phyloP scores from a whole-genome alignment of 805 yeast genomes.

The Pichia manshurica region DNA sequence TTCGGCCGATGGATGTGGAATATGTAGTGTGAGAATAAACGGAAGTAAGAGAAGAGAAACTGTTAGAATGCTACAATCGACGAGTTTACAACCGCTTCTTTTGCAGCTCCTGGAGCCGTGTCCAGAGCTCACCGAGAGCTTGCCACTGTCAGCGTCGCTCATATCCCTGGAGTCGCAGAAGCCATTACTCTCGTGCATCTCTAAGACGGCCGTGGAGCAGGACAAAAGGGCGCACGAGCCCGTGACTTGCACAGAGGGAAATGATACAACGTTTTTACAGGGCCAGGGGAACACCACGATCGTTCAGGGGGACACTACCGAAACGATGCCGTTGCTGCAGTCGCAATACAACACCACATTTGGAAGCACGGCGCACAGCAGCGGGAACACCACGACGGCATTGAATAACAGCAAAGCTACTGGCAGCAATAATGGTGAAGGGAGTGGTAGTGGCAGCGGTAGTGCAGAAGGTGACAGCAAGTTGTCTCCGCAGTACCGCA shows the following conservation, averaged over 20 bases:
- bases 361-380: background rate
- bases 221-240: background rate
- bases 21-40: too few relatives aligned
- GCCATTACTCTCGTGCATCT: conserved; percentile 28
- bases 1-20: too few relatives aligned
- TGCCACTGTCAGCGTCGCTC: conserved; percentile 29
- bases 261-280: background rate
- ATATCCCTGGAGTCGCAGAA: conserved; percentile 25
- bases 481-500: background rate
- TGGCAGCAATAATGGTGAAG: too few relatives aligned
- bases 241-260: background rate
- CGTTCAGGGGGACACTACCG: background rate
- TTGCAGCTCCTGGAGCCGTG: conserved; percentile 25
- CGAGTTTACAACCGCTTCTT: conserved; percentile 18
- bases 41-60: too few relatives aligned
- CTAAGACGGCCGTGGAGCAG: conserved; percentile 6
- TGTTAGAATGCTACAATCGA: conserved; percentile 2
- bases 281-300: background rate
- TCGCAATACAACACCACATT: background rate
- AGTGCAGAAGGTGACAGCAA: background rate
- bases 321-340: background rate
- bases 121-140: conserved; percentile 20
- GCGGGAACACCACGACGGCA: too few relatives aligned
- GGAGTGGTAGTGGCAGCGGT: background rate
- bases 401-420: too few relatives aligned